A percentile compares a stretch with the other conserved stretches of the same genome.
These are phyloP conservation scores for Penicillium polonicum DNA, from an alignment of 2,329 filamentous ascomycete species.

Conservation along the genomic window DNA sequence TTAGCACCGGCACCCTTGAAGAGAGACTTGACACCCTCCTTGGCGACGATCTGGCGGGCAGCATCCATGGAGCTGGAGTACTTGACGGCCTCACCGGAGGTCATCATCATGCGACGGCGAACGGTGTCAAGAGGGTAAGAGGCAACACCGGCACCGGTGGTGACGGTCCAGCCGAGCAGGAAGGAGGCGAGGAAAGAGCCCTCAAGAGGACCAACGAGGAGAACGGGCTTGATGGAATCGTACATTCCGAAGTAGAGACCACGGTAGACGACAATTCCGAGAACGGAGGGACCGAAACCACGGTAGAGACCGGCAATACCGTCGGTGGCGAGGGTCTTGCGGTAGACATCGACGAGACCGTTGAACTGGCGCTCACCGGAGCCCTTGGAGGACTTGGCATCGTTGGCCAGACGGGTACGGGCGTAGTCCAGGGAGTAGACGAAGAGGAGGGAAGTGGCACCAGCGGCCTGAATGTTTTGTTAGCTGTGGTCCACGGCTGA, in stretches of 20 bases:
- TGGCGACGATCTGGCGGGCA: conserved; percentile 92
- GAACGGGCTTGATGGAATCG: conserved; percentile 99
- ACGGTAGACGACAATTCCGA: conserved; percentile 99
- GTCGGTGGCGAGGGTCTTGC: conserved; percentile 98
- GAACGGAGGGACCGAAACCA: conserved; percentile 99
- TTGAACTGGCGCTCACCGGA: conserved; percentile 99
- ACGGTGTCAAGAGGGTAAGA: conserved; percentile 99
- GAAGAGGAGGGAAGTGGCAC: conserved; percentile 99
- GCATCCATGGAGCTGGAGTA: conserved; percentile 97
- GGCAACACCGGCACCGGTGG: conserved; percentile 99
- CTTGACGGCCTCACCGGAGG: conserved; percentile 92
- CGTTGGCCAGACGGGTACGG: conserved; percentile 99
- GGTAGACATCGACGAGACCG: conserved; percentile 98
- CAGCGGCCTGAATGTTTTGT: conserved; percentile 65
- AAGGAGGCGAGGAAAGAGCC: conserved; percentile 99
- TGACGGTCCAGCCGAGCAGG: conserved; percentile 97
- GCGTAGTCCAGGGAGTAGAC: conserved; percentile 99
- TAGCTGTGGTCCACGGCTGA: not conserved
- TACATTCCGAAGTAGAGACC: conserved; percentile 99
- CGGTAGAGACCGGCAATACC: conserved; percentile 99
- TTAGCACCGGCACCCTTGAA: conserved; percentile 99
- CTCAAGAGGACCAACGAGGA: conserved; percentile 86
- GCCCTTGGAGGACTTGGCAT: conserved; percentile 94
- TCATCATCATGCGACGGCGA: conserved; percentile 99
- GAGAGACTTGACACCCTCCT: conserved; percentile 95